Conservation (phyloP, 73 alveolate species). For the Paramecium sonneborni region DNA sequence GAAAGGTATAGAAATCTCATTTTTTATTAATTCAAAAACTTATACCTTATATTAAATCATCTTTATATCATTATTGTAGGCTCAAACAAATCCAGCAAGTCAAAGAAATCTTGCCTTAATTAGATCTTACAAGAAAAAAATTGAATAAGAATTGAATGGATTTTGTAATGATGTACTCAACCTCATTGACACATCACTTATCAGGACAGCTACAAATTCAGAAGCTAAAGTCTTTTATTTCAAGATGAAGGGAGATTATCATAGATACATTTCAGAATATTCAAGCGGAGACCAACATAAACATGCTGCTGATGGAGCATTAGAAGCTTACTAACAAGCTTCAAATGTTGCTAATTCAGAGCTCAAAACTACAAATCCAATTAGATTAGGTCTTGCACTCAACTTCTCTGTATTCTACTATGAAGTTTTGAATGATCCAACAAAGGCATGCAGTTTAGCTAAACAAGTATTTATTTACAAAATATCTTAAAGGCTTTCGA, state of each 20-base stretch:
- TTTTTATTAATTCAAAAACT: not conserved
- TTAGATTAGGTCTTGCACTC: conserved; percentile 90
- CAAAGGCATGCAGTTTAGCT: conserved; percentile 82
- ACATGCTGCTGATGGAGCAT: conserved; percentile 83
- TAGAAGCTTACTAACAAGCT: conserved; percentile 86
- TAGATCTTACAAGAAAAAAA: conserved; percentile 81
- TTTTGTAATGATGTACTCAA: conserved; percentile 82
- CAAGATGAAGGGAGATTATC: conserved; percentile 96
- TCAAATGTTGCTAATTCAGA: conserved; percentile 78
- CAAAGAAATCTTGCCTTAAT: conserved; percentile 70
- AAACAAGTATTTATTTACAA: conserved; percentile 39
- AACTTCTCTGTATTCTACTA: conserved; percentile 92
- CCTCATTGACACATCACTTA: conserved; percentile 73
- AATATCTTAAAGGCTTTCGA: conserved; percentile 72
- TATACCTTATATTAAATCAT: not conserved
- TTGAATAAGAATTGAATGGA: conserved; percentile 86
- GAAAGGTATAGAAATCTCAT: conserved; percentile 60
- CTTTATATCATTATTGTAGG: not conserved
- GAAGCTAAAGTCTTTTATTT: conserved; percentile 92
- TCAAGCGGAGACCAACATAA: conserved; percentile 85
- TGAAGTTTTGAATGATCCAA: conserved; percentile 85
- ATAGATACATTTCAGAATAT: conserved; percentile 93
- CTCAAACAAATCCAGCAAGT: conserved; percentile 37
- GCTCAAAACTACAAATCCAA: conserved; percentile 87
- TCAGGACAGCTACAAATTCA: conserved; percentile 78